Evolutionary conservation across 345 rosid genomes (phyloP).

Genomic region (Fremontodendron californicum): DNA sequence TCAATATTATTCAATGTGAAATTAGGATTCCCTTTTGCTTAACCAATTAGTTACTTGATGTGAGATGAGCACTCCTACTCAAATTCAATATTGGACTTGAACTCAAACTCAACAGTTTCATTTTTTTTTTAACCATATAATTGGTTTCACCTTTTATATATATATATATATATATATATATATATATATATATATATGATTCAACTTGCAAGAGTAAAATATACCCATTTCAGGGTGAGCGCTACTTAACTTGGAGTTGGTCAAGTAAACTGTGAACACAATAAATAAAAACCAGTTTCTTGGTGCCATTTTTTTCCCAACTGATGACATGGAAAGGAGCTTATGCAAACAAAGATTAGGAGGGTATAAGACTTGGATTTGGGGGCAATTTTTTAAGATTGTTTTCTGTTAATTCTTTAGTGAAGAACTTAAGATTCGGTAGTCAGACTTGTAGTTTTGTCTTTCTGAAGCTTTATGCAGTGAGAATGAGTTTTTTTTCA

Average conservation of each 20-base stretch:
- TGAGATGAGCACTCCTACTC: too few relatives aligned
- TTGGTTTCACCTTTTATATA: not conserved
- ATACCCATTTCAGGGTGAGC: not conserved
- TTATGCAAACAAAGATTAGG: slow-evolving; percentile 37
- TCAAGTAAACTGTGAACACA: not conserved
- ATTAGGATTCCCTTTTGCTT: too few relatives aligned
- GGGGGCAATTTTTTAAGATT: slow-evolving; percentile 26
- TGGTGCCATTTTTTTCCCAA: not conserved
- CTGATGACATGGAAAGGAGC: slow-evolving; percentile 33
- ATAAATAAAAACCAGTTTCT: not conserved
- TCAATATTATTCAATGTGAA: too few relatives aligned
- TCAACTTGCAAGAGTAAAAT: not conserved
- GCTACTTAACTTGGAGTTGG: slow-evolving; percentile 9
- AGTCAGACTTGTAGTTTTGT: slow-evolving; percentile 33
- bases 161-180: too few relatives aligned
- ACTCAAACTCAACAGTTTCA: too few relatives aligned
- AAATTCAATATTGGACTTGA: too few relatives aligned
- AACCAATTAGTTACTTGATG: too few relatives aligned
- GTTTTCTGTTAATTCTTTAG: slow-evolving; percentile 32
- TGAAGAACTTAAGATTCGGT: slow-evolving; percentile 45
- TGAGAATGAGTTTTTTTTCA: slow-evolving; percentile 44
- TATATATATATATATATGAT: not conserved
- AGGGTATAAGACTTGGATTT: slow-evolving; percentile 18
- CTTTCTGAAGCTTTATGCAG: slow-evolving; percentile 37
- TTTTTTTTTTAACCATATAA: too few relatives aligned